Evolutionary conservation across 202 grass and related monocot species (phyloP).

Genomic region (Eragrostis tef): DNA sequence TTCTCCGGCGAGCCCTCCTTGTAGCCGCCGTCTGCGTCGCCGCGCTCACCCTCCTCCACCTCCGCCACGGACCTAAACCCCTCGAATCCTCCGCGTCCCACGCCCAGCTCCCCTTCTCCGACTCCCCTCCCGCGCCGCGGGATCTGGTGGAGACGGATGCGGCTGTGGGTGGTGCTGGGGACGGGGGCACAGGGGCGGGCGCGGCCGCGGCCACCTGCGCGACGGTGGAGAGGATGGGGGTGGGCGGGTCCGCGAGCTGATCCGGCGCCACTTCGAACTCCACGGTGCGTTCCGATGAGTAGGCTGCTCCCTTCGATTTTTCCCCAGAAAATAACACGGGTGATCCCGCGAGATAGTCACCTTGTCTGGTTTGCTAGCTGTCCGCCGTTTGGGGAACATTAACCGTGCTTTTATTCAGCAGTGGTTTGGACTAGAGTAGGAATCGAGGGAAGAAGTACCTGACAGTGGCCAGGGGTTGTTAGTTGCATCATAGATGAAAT

Average conservation of each 20-base stretch:
- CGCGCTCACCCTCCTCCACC: conserved; percentile 36
- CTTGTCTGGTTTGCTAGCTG: no score
- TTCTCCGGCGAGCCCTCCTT: conserved; percentile 34
- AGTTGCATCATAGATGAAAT: neutral
- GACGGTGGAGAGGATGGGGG: conserved; percentile 88
- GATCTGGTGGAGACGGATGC: neutral
- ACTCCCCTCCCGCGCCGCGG: neutral
- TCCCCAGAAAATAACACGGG: neutral
- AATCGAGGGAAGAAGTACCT: neutral
- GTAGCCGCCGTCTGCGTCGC: conserved; percentile 32
- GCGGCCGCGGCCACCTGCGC: conserved; percentile 44
- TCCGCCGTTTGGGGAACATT: no score
- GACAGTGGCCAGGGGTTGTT: neutral
- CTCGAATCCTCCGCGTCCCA: neutral
- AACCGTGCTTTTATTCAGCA: neutral
- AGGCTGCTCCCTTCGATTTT: neutral
- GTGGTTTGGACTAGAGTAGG: neutral
- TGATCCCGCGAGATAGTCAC: neutral
- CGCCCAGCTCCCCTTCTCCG: neutral
- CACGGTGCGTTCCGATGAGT: conserved; percentile 50
- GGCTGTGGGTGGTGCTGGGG: neutral
- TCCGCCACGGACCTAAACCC: conserved; percentile 37
- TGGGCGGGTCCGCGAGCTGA: conserved; percentile 65
- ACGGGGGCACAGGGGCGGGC: no score
- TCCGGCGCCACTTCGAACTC: conserved; percentile 75